Evolutionary conservation across 2,329 filamentous ascomycete species (phyloP).

Genomic region (Alternaria triticimaculans): DNA sequence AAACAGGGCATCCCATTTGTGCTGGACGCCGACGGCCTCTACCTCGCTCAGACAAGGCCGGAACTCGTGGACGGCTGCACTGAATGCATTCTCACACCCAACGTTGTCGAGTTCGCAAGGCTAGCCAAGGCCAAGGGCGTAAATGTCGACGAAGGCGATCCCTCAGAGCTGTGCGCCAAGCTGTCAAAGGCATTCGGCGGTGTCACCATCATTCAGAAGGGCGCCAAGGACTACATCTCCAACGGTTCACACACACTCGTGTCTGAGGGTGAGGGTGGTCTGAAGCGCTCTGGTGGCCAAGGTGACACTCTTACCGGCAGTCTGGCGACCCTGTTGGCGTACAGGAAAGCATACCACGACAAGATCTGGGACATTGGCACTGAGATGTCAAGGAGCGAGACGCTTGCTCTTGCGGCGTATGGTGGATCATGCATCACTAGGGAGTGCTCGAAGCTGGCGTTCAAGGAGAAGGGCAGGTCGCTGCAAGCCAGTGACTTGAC

Average conservation of each 20-base stretch:
- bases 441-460: conserved; percentile 88
- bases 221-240: conserved; percentile 79
- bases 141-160: conserved; percentile 61
- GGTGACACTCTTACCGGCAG: conserved; percentile 93
- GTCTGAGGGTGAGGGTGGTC: conserved; percentile 78
- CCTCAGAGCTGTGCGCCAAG: conserved; percentile 67
- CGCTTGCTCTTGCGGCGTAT: conserved; percentile 79
- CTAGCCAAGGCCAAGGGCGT: conserved; percentile 78
- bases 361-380: conserved; percentile 72
- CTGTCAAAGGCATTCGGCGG: conserved; percentile 81
- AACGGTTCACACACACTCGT: conserved; percentile 78
- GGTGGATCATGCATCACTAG: conserved; percentile 87
- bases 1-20: conserved; percentile 78
- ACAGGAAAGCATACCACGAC: conserved; percentile 86
- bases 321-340: conserved; percentile 86
- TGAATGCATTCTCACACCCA: conserved; percentile 89
- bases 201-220: conserved; percentile 92
- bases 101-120: conserved; percentile 89
- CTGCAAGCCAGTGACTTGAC: conserved; percentile 94
- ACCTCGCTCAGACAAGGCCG: conserved; percentile 76
- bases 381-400: conserved; percentile 63
- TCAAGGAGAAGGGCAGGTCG: conserved; percentile 82
- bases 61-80: conserved; percentile 80
- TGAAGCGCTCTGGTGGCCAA: conserved; percentile 92
- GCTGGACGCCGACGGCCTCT: conserved; percentile 87